A percentile compares a stretch with the other conserved stretches of the same genome.
Evolutionary conservation across 371 early-diverging fungal species (phyloP).

Genomic region (Mitosporidium daphniae): DNA sequence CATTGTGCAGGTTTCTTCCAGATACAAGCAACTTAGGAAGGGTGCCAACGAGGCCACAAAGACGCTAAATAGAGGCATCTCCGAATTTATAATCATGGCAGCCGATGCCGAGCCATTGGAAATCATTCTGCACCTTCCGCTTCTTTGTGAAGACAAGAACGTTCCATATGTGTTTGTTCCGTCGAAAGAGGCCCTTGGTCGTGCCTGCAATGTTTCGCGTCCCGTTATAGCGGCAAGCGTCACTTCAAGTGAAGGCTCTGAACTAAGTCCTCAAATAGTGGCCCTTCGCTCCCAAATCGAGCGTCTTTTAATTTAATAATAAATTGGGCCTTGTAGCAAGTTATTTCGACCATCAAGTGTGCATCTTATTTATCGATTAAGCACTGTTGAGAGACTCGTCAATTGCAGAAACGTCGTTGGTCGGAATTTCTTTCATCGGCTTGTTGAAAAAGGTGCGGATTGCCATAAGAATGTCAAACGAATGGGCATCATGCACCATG

Average conservation of each 20-base stretch:
- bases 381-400: too few relatives aligned
- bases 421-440: too few relatives aligned
- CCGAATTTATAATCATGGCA: constrained; percentile 91
- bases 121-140: constrained; percentile 73
- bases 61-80: constrained; percentile 90
- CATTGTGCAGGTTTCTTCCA: constrained; percentile 71
- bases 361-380: too few relatives aligned
- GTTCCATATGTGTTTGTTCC: constrained; percentile 87
- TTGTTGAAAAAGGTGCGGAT: too few relatives aligned
- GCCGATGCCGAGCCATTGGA: constrained; percentile 89
- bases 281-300: constrained; percentile 62
- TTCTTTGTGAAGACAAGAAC: constrained; percentile 96
- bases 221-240: constrained; percentile 64
- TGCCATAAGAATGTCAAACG: too few relatives aligned
- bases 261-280: constrained; percentile 54
- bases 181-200: constrained; percentile 76
- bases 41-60: constrained; percentile 99
- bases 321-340: too few relatives aligned
- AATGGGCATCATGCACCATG: constrained; percentile 62
- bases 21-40: constrained; percentile 91
- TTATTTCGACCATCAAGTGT: too few relatives aligned
- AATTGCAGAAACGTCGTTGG: too few relatives aligned
- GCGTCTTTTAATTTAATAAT: constrained; percentile 45
- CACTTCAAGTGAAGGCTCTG: constrained; percentile 77
- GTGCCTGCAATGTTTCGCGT: constrained; percentile 84